Base-by-base conservation (phyloP, 805 yeast genomes). In the Saccharomyces kudriavzevii region DNA sequence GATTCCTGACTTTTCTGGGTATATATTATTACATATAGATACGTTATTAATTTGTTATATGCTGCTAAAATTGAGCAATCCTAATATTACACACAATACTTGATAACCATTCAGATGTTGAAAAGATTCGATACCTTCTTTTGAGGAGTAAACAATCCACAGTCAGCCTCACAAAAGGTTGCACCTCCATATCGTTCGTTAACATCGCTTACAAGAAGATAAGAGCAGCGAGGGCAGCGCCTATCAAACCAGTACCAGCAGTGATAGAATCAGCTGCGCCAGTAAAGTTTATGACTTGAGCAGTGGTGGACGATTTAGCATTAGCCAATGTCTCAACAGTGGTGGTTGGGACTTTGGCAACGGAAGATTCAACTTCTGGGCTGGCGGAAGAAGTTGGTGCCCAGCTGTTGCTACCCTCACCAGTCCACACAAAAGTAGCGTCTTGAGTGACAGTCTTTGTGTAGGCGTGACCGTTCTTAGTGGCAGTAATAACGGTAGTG, bases 171-270 rank as follows among this genome's bases (percentile, higher is more conserved):
- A n/a, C n/a, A 8, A 28, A 28, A 28, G 3, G 30, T 28, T 28
- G 30, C 2, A 9, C 10, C 3, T 28, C 13, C 8, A 13, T 8
- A 28, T 28, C 30, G 5, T 4, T 28, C 8, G 30, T 28, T 28
- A 28, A 13, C 40, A 31, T 4, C 14, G 14, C 11, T 8, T 14
- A 48, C 24, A 49, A 40, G 11, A 50, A 14, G 13, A 52, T 29
- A 11, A 47, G 24, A 8, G 45, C 52, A 45, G 52, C 52, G 24
- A 52, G 46, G 20, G 52, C 55, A 31, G 45, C 55, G 25, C 55
- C 55, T 46, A 52, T 17, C 49, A 52, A 45, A 49, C 55, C 52
- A 30, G 49, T 45, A 14, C 55, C 55, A 22, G 35, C 52, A n/a
- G 55, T 27, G 25, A 49, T 35, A n/a, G 30, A 40, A 30, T 31